Conservation (phyloP, 2,329 filamentous ascomycete genomes). For the Penicillium verrucosum region DNA sequence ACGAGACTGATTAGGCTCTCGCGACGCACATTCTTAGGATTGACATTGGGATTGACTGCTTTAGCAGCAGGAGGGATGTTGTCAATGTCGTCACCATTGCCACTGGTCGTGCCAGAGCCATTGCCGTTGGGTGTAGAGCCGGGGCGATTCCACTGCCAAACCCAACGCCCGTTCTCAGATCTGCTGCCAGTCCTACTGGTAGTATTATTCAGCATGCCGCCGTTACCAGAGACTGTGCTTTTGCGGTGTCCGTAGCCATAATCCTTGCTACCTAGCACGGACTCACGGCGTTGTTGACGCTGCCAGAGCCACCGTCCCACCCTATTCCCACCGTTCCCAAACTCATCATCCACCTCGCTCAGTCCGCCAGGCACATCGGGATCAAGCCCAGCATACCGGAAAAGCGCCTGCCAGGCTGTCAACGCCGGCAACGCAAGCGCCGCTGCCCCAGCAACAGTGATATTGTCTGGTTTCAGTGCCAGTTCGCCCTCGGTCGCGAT, state of each 20-base stretch:
- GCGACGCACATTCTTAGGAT: background rate
- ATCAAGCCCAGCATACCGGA: slow-evolving; percentile 35
- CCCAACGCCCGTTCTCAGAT: slow-evolving; percentile 6
- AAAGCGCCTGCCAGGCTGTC: slow-evolving; percentile 45
- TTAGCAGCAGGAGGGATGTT: background rate
- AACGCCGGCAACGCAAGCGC: slow-evolving; percentile 40
- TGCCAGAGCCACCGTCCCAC: slow-evolving; percentile 8
- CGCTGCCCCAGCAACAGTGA: slow-evolving; percentile 34
- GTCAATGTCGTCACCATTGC: background rate
- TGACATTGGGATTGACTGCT: background rate
- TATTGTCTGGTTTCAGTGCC: slow-evolving; percentile 37
- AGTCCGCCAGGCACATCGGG: slow-evolving; percentile 14
- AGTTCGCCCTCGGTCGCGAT: slow-evolving; percentile 40
- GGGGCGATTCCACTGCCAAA: slow-evolving; percentile 7
- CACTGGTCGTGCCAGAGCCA: background rate
- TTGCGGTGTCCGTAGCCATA: slow-evolving; percentile 6
- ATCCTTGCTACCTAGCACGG: slow-evolving; percentile 1
- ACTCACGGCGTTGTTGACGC: background rate
- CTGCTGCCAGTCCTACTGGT: slow-evolving; percentile 2
- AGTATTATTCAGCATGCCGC: background rate
- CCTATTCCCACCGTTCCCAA: background rate
- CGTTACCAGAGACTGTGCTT: background rate
- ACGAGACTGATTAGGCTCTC: slow-evolving; percentile 6
- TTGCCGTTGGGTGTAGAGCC: background rate
- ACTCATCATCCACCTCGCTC: background rate